Percentiles rank a stretch among this genome's conserved stretches.
Conservation (phyloP, 352 stramenopile species). For the Phytophthora uliginosa region DNA sequence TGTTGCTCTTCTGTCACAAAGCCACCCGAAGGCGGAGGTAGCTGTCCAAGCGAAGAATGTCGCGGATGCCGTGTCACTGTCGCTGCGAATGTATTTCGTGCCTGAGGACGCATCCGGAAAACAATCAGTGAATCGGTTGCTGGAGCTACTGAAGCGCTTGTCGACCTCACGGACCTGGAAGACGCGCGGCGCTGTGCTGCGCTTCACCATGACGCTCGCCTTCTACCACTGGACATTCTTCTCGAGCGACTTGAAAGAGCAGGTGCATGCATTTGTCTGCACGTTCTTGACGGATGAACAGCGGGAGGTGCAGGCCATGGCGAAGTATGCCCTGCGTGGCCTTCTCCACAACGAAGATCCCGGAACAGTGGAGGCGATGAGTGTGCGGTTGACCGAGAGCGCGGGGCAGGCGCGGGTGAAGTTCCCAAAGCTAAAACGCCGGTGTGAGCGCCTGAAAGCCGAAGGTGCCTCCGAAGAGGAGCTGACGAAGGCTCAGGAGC, state of each 20-base stretch:
- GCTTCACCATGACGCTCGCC: conserved; percentile 77
- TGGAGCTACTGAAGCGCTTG: conserved; percentile 57
- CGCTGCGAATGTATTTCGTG: conserved; percentile 61
- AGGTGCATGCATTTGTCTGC: conserved; percentile 63
- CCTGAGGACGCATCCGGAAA: conserved; percentile 14
- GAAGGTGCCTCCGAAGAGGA: conserved; percentile 43
- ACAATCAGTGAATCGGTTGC: conserved; percentile 34
- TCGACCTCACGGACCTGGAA: conserved; percentile 65
- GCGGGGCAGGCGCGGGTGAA: conserved; percentile 56
- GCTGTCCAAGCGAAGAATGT: conserved; percentile 74
- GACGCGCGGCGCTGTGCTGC: conserved; percentile 72
- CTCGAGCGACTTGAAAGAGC: conserved; percentile 42
- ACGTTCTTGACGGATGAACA: conserved; percentile 74
- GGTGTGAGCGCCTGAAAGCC: conserved; percentile 50
- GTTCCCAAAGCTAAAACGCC: conserved; percentile 72
- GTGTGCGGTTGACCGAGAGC: conserved; percentile 44
- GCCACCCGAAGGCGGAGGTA: conserved; percentile 74
- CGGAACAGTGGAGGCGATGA: conserved; percentile 46
- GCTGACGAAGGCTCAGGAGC: conserved; percentile 43
- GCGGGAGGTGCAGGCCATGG: conserved; percentile 85
- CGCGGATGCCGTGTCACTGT: conserved; percentile 63
- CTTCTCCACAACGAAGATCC: conserved; percentile 69
- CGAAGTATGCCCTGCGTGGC: conserved; percentile 76
- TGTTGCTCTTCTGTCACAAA: conserved; percentile 76
- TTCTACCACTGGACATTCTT: conserved; percentile 85